Evolutionary conservation across 2,329 filamentous ascomycete species (phyloP), one percentile per base, ranked within the genome.

Genomic region (Cercospora sp.): DNA sequence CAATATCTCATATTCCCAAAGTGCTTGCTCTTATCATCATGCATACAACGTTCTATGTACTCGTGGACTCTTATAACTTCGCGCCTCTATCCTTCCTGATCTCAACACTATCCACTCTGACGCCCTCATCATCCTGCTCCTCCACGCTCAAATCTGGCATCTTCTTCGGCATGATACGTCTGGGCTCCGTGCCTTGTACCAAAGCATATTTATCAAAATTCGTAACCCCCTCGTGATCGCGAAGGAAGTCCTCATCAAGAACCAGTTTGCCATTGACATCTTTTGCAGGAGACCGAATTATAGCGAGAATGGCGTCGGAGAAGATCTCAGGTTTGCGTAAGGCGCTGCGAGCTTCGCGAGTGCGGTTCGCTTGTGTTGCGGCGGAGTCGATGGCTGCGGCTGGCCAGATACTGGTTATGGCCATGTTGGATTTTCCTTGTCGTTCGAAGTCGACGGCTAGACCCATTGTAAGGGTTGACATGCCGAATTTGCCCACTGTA

Each of bases 331-430:
- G 76, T 18, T 72, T 73, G 18, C 76, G 80, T 77, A 24, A 68
- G 45, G 75, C 57, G 40, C 64, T 61, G n/a, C 68, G 68, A 21
- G 68, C 69, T 26, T 72, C 73, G 28, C 75, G 61, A 83, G 81
- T 68, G 85, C 82, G 66, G 76, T 68, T 83, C 63, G 83, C 80
- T 63, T 85, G 83, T 0, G 91, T 94, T 3, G 92, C 91, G 5
- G 89, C 91, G 5, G 90, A 93, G 75, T 94, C 87, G 70, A 95
- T 91, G 80, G 91, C 90, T 32, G 85, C 86, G 3, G 92, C 92
- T 10, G 92, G 92, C 93, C 93, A 97, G 5, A 96, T 86, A 72
- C 90, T 91, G 0, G 90, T 92, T 65, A 95, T 89, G 10, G 91
- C 90, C 91, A 94, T 93, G 5, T 87, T 82, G 0, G 75, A 80